Base-by-base conservation (phyloP, 768 basidiomycete species). In the Mycena galopus region DNA sequence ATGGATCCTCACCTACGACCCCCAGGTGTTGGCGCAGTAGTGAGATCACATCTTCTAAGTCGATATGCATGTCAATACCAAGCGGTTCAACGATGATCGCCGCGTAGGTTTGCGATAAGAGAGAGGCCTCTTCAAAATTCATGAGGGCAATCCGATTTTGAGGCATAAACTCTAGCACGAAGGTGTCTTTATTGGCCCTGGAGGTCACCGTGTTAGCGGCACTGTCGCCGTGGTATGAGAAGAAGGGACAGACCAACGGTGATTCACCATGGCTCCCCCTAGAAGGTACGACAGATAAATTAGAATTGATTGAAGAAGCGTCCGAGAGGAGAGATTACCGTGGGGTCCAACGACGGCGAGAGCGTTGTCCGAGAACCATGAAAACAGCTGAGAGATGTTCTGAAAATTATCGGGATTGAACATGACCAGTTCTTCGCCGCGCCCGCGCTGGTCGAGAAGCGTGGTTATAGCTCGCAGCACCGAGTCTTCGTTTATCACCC, bases 231-330 rank as follows among this genome's bases (percentile, higher is more conserved):
- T 21, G 19, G 21, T 55, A 11, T 19, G 14, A 37, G 33, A 4
- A 19, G 14, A 25, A 27, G 25, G 39, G 11, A 64, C 69, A 11
- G 9, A 74, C 73, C 73, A 75, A 25, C 70, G 73, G 30, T 75
- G 70, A 35, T 75, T 75, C 11, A 75, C 66, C 73, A 75, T 72
- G 10, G 70, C 73, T 5, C 73, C 73, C 12, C 73, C 47, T 50
- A n/a, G 7, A 16, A 21, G 35, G 35, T n/a, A 44, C 21, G 47
- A 50, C 35, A 19, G 42, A 16, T n/a, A n/a, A 50, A n/a, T 50
- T 50, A 50, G 9, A 21, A 47, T 23, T 50, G 9, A n/a, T 50
- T 6, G 17, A 12, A 50, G 12, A 50, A 7, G 47, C 11, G 47
- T n/a, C n/a, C 10, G 23, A 50, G 9, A 23, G 12, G n/a, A 50